Evolutionary conservation across 306 rosid species (phyloP).

Genomic region (Leucaena leucocephala): DNA sequence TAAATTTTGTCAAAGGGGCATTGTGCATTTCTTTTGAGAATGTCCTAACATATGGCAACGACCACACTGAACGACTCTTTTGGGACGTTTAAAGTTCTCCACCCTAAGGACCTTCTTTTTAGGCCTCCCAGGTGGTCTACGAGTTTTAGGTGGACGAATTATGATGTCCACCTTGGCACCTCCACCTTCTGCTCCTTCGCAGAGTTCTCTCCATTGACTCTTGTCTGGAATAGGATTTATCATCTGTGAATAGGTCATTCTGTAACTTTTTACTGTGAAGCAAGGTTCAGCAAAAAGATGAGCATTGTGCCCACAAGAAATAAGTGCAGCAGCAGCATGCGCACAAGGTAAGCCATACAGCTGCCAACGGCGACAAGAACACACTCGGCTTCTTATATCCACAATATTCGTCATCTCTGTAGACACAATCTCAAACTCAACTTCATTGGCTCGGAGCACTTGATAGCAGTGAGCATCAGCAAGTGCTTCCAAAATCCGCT

Average conservation of each 20-base stretch:
- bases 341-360: slow-evolving; percentile 97
- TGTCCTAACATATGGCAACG: slow-evolving; percentile 99
- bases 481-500: slow-evolving; percentile 81
- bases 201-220: slow-evolving; percentile 73
- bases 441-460: slow-evolving; percentile 23
- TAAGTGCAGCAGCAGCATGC: slow-evolving; percentile 97
- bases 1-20: slow-evolving; percentile 62
- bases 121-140: slow-evolving; percentile 97
- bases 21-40: slow-evolving; percentile 95
- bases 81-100: slow-evolving; percentile 95
- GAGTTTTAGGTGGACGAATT: slow-evolving; percentile 87
- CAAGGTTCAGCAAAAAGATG: slow-evolving; percentile 90
- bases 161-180: slow-evolving; percentile 67
- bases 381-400: slow-evolving; percentile 80
- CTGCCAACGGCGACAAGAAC: slow-evolving; percentile 99
- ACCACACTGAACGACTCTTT: slow-evolving; percentile 94
- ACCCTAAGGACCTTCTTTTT: slow-evolving; percentile 90
- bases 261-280: slow-evolving; percentile 79
- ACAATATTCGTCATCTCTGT: slow-evolving; percentile 97
- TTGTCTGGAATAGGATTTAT: slow-evolving; percentile 82
- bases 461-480: slow-evolving; percentile 96
- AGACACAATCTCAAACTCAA: slow-evolving; percentile 52
- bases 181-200: slow-evolving; percentile 87
- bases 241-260: slow-evolving; percentile 74
- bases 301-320: slow-evolving; percentile 90